Conservation (phyloP, 1,284 basidiomycete species). For the Cronartium quercuum region DNA sequence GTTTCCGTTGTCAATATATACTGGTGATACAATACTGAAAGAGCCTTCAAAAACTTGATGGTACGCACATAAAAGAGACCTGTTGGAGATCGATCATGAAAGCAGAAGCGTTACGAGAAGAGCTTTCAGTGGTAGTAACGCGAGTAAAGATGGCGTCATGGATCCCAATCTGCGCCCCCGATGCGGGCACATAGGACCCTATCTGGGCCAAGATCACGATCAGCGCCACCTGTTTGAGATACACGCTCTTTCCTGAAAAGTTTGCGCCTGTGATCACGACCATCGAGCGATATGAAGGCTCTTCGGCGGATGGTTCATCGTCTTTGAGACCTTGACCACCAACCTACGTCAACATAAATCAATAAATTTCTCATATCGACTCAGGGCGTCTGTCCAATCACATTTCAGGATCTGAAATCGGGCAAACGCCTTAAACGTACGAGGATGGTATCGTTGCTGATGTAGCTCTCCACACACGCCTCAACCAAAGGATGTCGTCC, state of each 20-base stretch:
- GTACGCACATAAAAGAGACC: constrained; percentile 34
- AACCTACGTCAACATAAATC: not conserved
- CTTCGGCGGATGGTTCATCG: no score
- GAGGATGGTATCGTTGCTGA: constrained; percentile 27
- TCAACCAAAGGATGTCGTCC: constrained; percentile 37
- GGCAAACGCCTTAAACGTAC: not conserved
- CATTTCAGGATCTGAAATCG: not conserved
- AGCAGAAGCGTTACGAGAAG: constrained; percentile 15
- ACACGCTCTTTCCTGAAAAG: constrained; percentile 65
- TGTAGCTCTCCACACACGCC: constrained; percentile 31
- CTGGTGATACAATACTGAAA: not conserved
- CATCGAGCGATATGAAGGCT: constrained; percentile 17
- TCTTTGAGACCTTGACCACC: not conserved
- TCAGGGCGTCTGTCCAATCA: no score
- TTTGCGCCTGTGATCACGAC: constrained; percentile 32
- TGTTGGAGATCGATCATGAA: constrained; percentile 38
- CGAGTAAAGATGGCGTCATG: constrained; percentile 84
- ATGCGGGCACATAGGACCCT: constrained; percentile 87
- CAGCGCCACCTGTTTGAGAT: constrained; percentile 83
- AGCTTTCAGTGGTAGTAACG: constrained; percentile 31
- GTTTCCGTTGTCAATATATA: not conserved
- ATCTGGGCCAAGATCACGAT: constrained; percentile 85
- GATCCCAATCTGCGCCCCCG: constrained; percentile 69
- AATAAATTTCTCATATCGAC: not conserved
- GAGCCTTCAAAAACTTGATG: not conserved